Base-by-base conservation (phyloP, 139 green algal species). In the Ettlia oleoabundans region DNA sequence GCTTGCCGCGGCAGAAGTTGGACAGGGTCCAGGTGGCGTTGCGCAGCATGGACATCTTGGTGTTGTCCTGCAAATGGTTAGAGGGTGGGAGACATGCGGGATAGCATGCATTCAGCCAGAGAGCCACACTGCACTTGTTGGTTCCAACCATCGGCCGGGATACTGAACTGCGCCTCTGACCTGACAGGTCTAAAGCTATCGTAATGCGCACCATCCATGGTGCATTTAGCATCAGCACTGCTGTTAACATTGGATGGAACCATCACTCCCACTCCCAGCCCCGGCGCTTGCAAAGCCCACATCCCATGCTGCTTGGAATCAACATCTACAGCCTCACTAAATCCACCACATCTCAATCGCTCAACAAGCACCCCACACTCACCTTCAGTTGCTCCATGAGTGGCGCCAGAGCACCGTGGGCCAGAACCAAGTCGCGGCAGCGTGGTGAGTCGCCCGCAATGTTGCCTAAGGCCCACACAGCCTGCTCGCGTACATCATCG, bases 11-110 rank as follows among this genome's bases (percentile, higher is more conserved):
- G 92, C 97, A 99, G 87, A 99, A 99, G 89, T 99, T 99, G 41
- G 94, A 98, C 24, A 99, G 92, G n/a, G 97, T 99, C 97, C 97
- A 99, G 35, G 97, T 99, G 21, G 96, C 97, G 86, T 99, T 99
- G 66, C 97, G 91, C 73, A 98, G 89, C 97, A 99, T 99, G 42
- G 91, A 95, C 26, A 99, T 89, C 85, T 99, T 99, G 71, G 89
- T 89, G 81, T 93, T 86, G 68, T 97, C 93, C 74, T 94, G 94
- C 22, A 98, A 90, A 28, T 62, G 42, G 22, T n/a, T 26, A 47
- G 65, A 9, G 66, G 52, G 63, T 22, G 63, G 7, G 63, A 7
- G 7, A 69, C 10, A 9, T n/a, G n/a, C n/a, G 30, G 63, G 63
- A 41, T n/a, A 28, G 30, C 21, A 30, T 69, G 8, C 7, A 10